These are phyloP conservation scores for Globisporangium alternatum DNA, from an alignment of 352 stramenopile species.

Conservation along the genomic window DNA sequence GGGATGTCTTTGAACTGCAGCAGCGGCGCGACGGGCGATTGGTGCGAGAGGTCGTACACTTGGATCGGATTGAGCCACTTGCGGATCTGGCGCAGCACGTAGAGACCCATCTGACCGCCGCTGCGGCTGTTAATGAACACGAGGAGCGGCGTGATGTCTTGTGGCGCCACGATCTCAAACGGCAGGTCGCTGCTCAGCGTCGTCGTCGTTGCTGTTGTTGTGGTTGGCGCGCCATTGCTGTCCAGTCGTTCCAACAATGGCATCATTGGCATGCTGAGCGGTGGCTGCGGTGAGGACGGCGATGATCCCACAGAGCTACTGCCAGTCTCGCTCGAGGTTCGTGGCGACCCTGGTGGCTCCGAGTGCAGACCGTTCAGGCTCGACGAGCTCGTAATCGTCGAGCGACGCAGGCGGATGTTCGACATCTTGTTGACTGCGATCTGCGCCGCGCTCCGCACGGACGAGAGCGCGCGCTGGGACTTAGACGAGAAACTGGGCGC, in stretches of 20 bases:
- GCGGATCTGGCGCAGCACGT: slow-evolving; percentile 91
- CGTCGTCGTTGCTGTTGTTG: neutral
- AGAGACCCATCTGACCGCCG: slow-evolving; percentile 90
- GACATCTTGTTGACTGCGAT: slow-evolving; percentile 74
- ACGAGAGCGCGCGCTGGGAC: slow-evolving; percentile 66
- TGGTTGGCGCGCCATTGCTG: neutral
- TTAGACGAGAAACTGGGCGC: slow-evolving; percentile 36
- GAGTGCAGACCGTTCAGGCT: slow-evolving; percentile 8
- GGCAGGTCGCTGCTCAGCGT: slow-evolving; percentile 28
- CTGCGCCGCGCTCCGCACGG: slow-evolving; percentile 59
- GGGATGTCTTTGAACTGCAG: slow-evolving; percentile 88
- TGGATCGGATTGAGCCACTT: slow-evolving; percentile 95
- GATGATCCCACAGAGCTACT: slow-evolving; percentile 10
- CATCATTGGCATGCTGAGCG: slow-evolving; percentile 7
- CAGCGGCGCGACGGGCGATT: slow-evolving; percentile 90
- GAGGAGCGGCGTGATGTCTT: slow-evolving; percentile 53
- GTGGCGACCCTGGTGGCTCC: slow-evolving; percentile 5
- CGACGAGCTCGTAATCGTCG: slow-evolving; percentile 21
- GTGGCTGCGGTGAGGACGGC: slow-evolving; percentile 3
- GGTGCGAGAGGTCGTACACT: slow-evolving; percentile 92
- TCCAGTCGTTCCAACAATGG: slow-evolving; percentile 13
- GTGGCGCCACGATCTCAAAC: slow-evolving; percentile 54
- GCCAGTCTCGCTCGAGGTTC: slow-evolving; percentile 8
- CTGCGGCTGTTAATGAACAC: slow-evolving; percentile 97
- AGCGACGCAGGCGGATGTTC: slow-evolving; percentile 55